phyloP scores from a whole-genome alignment of 1,139 yeast genomes.

The Debaryomycetaceae sp. region DNA sequence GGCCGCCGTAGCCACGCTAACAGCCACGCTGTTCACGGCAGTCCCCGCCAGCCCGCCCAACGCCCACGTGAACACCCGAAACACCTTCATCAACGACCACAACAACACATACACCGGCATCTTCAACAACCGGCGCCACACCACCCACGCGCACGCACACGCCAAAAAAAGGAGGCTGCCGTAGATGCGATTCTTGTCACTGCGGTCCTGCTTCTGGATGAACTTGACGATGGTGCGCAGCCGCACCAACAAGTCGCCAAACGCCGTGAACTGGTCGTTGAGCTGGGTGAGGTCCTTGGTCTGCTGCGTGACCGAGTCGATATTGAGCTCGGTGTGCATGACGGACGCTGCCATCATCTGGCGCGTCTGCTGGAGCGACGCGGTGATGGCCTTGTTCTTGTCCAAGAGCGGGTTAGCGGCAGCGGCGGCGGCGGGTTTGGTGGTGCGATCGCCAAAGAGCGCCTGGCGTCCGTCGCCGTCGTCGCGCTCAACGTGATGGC shows the following conservation, averaged over 20 bases:
- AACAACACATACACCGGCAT: conserved; percentile 52
- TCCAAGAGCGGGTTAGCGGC: conserved; percentile 34
- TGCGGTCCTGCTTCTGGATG: conserved; percentile 63
- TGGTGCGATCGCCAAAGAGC: no score
- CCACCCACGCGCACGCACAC: conserved; percentile 55
- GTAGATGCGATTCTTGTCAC: conserved; percentile 59
- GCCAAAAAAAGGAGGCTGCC: conserved; percentile 54
- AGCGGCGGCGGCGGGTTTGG: no score
- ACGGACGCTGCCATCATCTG: conserved; percentile 52
- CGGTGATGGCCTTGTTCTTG: conserved; percentile 52
- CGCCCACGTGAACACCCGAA: conserved; percentile 35
- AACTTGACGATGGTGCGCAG: conserved; percentile 56
- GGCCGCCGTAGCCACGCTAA: background rate
- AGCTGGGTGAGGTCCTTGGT: conserved; percentile 47
- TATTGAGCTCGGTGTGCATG: conserved; percentile 57
- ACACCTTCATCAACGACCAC: conserved; percentile 53
- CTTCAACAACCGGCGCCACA: conserved; percentile 59
- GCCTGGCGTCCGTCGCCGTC: no score
- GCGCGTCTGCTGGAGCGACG: conserved; percentile 49
- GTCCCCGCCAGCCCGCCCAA: conserved; percentile 8
- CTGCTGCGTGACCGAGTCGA: conserved; percentile 58
- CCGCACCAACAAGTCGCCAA: conserved; percentile 50
- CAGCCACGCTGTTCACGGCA: background rate
- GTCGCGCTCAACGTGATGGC: conserved; percentile 13
- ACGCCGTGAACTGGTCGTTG: conserved; percentile 48